A percentile compares a stretch with the other conserved stretches of the same genome.
Evolutionary conservation across 1,284 basidiomycete genomes (phyloP).

Genomic region (Pterulicium gracile): DNA sequence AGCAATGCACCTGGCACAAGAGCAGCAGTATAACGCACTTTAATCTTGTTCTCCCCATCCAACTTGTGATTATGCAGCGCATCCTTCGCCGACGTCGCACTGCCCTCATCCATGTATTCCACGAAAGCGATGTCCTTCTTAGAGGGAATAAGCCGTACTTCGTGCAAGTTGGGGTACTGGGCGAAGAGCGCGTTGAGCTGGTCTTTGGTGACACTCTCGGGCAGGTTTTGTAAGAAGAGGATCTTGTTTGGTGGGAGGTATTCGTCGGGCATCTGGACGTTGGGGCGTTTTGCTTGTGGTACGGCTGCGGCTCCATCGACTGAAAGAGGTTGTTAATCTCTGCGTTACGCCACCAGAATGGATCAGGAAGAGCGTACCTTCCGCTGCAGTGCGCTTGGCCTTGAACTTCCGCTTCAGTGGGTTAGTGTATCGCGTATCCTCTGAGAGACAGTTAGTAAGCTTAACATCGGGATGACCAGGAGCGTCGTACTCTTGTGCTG

Average conservation of each 20-base stretch:
- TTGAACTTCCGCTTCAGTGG: slow-evolving; percentile 78
- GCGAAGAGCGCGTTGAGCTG: slow-evolving; percentile 83
- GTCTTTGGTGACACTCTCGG: slow-evolving; percentile 84
- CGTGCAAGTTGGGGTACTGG: slow-evolving; percentile 87
- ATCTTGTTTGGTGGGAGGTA: slow-evolving; percentile 99
- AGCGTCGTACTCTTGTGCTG: slow-evolving; percentile 69
- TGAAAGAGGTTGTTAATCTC: slow-evolving; percentile 18
- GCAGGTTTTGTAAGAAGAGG: slow-evolving; percentile 94
- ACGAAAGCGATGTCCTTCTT: slow-evolving; percentile 96
- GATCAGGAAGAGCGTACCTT: slow-evolving; percentile 36
- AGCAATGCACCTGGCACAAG: background rate
- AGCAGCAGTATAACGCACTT: slow-evolving; percentile 37
- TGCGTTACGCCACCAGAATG: slow-evolving; percentile 4
- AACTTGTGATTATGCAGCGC: slow-evolving; percentile 94
- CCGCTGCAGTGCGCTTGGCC: slow-evolving; percentile 68
- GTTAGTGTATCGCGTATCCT: slow-evolving; percentile 74
- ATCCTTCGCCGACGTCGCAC: slow-evolving; percentile 85
- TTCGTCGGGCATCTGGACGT: slow-evolving; percentile 97
- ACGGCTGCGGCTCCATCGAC: slow-evolving; percentile 61
- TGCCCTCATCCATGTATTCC: slow-evolving; percentile 85
- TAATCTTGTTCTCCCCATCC: slow-evolving; percentile 94
- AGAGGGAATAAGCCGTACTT: slow-evolving; percentile 93
- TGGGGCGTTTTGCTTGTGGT: slow-evolving; percentile 62
- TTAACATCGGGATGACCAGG: slow-evolving; percentile 1
- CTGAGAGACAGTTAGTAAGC: slow-evolving; percentile 28